Conservation (phyloP, 768 basidiomycete genomes). For the Mrakia frigida region DNA sequence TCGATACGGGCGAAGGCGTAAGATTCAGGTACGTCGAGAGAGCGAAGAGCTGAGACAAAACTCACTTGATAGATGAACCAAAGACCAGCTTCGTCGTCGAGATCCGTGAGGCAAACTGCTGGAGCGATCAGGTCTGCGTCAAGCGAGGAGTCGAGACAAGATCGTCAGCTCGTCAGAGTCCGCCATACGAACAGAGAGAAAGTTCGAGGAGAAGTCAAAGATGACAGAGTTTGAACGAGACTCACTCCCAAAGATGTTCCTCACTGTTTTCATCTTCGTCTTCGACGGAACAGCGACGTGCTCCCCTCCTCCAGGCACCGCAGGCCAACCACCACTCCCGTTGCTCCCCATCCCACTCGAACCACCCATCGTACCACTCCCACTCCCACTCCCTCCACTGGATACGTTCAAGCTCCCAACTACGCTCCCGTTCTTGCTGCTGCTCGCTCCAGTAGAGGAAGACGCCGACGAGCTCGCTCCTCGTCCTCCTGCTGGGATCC, state of each 20-base stretch:
- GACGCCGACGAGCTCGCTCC: not conserved
- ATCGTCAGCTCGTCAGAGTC: not conserved
- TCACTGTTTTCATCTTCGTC: not conserved
- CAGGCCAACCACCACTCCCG: not conserved
- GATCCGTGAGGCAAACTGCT: constrained; percentile 12
- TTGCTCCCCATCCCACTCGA: not conserved
- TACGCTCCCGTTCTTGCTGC: not conserved
- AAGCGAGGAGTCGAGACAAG: not conserved
- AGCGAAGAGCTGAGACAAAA: not conserved
- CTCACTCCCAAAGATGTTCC: constrained; percentile 30
- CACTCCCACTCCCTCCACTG: not conserved
- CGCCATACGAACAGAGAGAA: no score
- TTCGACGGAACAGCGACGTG: not conserved
- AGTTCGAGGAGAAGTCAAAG: not conserved
- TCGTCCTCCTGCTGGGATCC: not conserved
- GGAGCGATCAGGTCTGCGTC: constrained; percentile 18
- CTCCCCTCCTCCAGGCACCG: not conserved
- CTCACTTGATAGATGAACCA: constrained; percentile 29
- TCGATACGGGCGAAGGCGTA: not conserved
- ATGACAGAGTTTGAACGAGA: not conserved
- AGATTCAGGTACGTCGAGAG: not conserved
- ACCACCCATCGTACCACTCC: not conserved
- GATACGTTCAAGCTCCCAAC: no score
- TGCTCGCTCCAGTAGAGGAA: not conserved
- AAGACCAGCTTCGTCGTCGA: constrained; percentile 17